phyloP scores from a whole-genome alignment of 2,329 filamentous ascomycete species.

The Didymella arachidicola region DNA sequence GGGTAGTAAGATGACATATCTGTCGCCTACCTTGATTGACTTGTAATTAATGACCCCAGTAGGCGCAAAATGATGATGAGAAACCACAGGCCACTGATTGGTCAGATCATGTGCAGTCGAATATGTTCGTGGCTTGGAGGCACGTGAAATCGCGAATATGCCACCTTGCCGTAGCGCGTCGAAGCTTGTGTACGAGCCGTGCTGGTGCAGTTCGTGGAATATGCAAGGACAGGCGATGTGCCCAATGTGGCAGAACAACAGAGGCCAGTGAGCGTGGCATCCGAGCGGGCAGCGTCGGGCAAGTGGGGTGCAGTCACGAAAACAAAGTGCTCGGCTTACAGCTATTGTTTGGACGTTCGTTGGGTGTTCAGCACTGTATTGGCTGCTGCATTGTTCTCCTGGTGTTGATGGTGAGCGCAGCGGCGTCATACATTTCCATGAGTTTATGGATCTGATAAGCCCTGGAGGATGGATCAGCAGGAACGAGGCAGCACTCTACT shows the following conservation, averaged over 20 bases:
- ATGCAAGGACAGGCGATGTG: conserved; percentile 11
- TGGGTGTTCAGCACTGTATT: conserved; percentile 10
- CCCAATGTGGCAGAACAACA: conserved; percentile 6
- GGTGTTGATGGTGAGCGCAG: conserved; percentile 18
- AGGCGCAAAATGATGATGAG: conserved; percentile 39
- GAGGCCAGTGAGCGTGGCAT: conserved; percentile 12
- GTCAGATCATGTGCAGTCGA: conserved; percentile 23
- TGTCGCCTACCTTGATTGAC: conserved; percentile 2
- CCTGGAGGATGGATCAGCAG: no score
- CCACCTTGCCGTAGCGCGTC: conserved; percentile 20
- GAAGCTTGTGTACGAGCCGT: conserved; percentile 14
- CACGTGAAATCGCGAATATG: conserved; percentile 36
- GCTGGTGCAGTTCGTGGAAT: conserved; percentile 15
- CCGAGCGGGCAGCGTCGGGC: conserved; percentile 16
- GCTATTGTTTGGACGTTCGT: background rate
- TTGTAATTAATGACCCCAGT: conserved; percentile 16
- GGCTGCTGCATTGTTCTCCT: conserved; percentile 16
- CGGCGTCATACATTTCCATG: conserved; percentile 34
- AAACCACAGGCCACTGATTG: conserved; percentile 47
- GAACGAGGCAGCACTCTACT: conserved; percentile 9
- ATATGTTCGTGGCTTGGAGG: conserved; percentile 23
- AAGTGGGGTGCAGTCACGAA: conserved; percentile 10
- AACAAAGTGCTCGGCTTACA: background rate
- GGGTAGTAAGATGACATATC: conserved; percentile 2
- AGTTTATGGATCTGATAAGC: conserved; percentile 19